Conservation (phyloP, 768 basidiomycete genomes). For the Boletus rufocinnamomeus region DNA sequence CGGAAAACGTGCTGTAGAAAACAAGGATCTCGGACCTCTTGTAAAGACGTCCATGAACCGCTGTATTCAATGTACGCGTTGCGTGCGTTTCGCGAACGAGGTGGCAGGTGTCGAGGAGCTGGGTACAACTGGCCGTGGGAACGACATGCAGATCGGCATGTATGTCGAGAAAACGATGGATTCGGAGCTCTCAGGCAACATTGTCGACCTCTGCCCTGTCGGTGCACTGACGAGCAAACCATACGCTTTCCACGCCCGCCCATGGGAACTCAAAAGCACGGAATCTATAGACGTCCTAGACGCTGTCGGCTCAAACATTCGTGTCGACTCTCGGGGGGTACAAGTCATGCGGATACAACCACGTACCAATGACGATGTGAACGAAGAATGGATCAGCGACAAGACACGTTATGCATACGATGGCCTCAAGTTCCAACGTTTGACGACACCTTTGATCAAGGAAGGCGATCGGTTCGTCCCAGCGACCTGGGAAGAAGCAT, state of each 20-base stretch:
- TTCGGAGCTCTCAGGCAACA: conserved; percentile 95
- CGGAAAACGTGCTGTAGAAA: conserved; percentile 96
- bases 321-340: conserved; percentile 92
- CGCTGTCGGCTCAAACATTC: conserved; percentile 94
- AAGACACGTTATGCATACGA: conserved; percentile 98
- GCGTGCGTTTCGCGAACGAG: conserved; percentile 98
- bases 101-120: conserved; percentile 98
- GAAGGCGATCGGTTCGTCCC: conserved; percentile 91
- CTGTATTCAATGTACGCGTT: conserved; percentile 99
- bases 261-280: conserved; percentile 99
- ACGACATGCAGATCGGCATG: conserved; percentile 98
- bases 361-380: conserved; percentile 94
- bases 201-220: conserved; percentile 96
- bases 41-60: conserved; percentile 99
- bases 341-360: conserved; percentile 98
- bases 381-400: conserved; percentile 99
- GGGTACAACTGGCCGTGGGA: conserved; percentile 95
- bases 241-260: conserved; percentile 95
- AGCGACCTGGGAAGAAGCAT: conserved; percentile 89
- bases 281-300: conserved; percentile 96
- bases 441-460: conserved; percentile 90
- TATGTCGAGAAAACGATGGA: conserved; percentile 98
- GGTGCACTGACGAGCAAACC: conserved; percentile 98
- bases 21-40: conserved; percentile 97
- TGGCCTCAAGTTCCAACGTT: conserved; percentile 91